Conservation (phyloP, 768 basidiomycete genomes). For the Sporobolomyces roseus region DNA sequence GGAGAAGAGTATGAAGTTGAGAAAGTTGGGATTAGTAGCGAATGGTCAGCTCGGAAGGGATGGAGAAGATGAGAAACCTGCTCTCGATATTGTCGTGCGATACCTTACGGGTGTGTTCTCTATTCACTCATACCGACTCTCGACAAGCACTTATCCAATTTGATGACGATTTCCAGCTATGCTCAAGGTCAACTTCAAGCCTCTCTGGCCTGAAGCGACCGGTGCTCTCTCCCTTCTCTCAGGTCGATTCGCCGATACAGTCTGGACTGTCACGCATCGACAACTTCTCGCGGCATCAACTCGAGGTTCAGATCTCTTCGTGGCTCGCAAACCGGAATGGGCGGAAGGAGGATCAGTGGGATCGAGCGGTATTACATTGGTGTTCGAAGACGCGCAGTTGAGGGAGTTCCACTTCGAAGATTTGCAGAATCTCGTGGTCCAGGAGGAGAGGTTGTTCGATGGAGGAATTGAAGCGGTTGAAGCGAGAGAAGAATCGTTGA, state of each 20-base stretch:
- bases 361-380: slow-evolving; percentile 1
- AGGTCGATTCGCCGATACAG: slow-evolving; percentile 32
- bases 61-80: slow-evolving; percentile 55
- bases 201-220: slow-evolving; percentile 78
- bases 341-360: slow-evolving; percentile 8
- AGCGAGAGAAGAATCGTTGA: slow-evolving; percentile 17
- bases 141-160: neutral
- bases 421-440: slow-evolving; percentile 1
- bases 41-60: slow-evolving; percentile 53
- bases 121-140: neutral
- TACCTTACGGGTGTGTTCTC: slow-evolving; percentile 66
- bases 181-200: slow-evolving; percentile 86
- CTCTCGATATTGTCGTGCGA: slow-evolving; percentile 61
- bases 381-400: slow-evolving; percentile 39
- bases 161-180: slow-evolving; percentile 57
- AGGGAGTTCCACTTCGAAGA: slow-evolving; percentile 38
- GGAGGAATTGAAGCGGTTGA: slow-evolving; percentile 22
- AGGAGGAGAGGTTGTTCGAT: slow-evolving; percentile 28
- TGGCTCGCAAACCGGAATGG: slow-evolving; percentile 35
- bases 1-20: slow-evolving; percentile 75
- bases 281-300: slow-evolving; percentile 45
- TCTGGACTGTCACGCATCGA: slow-evolving; percentile 47
- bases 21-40: slow-evolving; percentile 58
- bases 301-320: slow-evolving; percentile 31
- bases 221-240: slow-evolving; percentile 33